phyloP scores from a whole-genome alignment of 2,329 filamentous ascomycete genomes.

The Colletotrichum sp. region DNA sequence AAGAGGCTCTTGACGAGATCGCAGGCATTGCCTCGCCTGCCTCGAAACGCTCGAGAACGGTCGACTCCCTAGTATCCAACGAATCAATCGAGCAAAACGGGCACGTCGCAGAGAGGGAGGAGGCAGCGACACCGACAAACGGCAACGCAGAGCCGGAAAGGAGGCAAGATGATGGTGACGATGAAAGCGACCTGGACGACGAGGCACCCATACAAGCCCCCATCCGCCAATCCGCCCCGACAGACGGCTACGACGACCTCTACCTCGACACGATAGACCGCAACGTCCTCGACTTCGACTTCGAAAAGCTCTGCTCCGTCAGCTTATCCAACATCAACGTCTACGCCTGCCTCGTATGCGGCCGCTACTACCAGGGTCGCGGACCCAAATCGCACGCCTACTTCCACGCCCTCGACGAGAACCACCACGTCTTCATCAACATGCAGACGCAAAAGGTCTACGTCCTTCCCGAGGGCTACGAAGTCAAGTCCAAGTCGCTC shows the following conservation, averaged over 20 bases:
- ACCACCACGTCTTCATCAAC: constrained; percentile 98
- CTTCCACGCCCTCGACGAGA: constrained; percentile 93
- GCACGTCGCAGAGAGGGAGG: constrained; percentile 25
- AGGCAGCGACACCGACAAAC: constrained; percentile 26
- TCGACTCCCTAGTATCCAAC: constrained; percentile 40
- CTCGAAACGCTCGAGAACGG: constrained; percentile 62
- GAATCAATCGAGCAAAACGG: constrained; percentile 38
- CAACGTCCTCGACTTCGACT: constrained; percentile 94
- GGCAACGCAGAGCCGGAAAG: constrained; percentile 22
- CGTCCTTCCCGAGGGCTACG: constrained; percentile 94
- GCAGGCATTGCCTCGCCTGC: constrained; percentile 60
- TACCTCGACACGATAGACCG: constrained; percentile 98
- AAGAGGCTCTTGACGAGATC: constrained; percentile 64
- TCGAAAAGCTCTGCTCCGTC: constrained; percentile 97
- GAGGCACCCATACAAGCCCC: constrained; percentile 46
- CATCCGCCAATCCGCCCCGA: constrained; percentile 76
- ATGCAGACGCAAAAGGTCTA: constrained; percentile 92
- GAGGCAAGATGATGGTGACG: constrained; percentile 32
- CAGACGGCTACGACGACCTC: constrained; percentile 90
- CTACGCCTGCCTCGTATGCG: constrained; percentile 95
- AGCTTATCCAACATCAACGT: constrained; percentile 98
- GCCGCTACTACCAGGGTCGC: constrained; percentile 96
- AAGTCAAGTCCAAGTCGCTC: constrained; percentile 91
- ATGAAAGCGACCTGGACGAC: constrained; percentile 46
- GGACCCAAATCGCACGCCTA: constrained; percentile 96